phyloP scores from a whole-genome alignment of 306 rosid genomes.

The Vicia villosa region DNA sequence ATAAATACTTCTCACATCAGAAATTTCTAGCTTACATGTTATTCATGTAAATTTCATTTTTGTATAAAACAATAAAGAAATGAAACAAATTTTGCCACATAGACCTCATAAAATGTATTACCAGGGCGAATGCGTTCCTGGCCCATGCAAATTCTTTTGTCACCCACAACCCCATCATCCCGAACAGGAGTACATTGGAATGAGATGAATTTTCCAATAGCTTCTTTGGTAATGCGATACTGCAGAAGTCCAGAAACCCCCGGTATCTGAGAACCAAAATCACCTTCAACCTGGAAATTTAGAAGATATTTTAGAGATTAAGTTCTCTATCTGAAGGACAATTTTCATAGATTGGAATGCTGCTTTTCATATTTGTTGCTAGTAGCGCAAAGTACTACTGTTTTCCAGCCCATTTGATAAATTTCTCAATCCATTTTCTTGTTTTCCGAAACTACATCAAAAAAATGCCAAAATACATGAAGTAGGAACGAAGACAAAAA shows the following conservation, averaged over 20 bases:
- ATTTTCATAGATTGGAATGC: background rate
- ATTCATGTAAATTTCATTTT: background rate
- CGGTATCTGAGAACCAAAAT: constrained; percentile 60
- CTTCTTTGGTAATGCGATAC: constrained; percentile 67
- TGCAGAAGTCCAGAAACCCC: constrained; percentile 80
- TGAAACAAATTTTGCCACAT: background rate
- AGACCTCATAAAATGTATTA: constrained; percentile 46
- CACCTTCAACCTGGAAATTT: constrained; percentile 71
- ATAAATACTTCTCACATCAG: background rate
- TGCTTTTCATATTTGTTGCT: constrained; percentile 1
- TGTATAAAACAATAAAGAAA: background rate
- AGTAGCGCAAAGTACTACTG: background rate
- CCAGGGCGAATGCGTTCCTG: constrained; percentile 90
- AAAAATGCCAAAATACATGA: background rate
- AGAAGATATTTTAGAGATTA: constrained; percentile 20
- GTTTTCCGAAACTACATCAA: background rate
- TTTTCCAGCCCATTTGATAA: background rate
- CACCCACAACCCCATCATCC: constrained; percentile 87
- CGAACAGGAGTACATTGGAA: constrained; percentile 95
- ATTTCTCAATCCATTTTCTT: background rate
- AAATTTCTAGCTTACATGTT: constrained; percentile 7
- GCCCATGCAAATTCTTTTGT: constrained; percentile 70
- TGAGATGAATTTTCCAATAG: constrained; percentile 83
- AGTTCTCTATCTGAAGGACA: background rate
- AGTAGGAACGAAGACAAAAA: constrained; percentile 8